phyloP scores from a whole-genome alignment of 176 grass and related monocot genomes.

The Pontederia paniculata region DNA sequence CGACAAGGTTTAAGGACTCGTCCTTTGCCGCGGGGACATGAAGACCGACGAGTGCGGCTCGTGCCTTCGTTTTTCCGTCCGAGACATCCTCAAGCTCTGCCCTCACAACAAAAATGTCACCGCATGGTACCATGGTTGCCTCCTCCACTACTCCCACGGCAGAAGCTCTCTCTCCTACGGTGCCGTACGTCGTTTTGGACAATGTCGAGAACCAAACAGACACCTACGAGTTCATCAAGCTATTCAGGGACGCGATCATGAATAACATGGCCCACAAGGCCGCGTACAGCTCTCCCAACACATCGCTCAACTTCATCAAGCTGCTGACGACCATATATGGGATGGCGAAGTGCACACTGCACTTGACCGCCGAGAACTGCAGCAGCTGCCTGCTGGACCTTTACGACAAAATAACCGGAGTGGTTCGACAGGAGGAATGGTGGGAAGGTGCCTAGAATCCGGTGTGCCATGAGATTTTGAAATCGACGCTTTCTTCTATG shows the following conservation, averaged over 20 bases:
- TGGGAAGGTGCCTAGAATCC: slow-evolving; percentile 31
- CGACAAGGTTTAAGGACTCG: slow-evolving; percentile 26
- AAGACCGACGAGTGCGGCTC: no score
- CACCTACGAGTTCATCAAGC: slow-evolving; percentile 27
- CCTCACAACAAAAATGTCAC: no score
- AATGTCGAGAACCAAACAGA: slow-evolving; percentile 33
- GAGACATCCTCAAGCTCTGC: no score
- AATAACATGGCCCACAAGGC: slow-evolving; percentile 40
- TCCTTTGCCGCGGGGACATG: background rate
- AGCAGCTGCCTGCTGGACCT: slow-evolving; percentile 3
- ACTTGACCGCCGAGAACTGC: background rate
- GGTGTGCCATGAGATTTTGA: slow-evolving; percentile 40
- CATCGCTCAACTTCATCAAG: slow-evolving; percentile 32
- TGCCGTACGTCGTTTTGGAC: background rate
- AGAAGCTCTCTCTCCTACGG: slow-evolving; percentile 11
- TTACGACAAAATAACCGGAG: background rate
- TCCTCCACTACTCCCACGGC: slow-evolving; percentile 33
- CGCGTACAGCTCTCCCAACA: slow-evolving; percentile 18
- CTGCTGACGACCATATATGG: slow-evolving; percentile 11
- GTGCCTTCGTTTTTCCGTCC: no score
- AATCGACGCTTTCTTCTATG: slow-evolving; percentile 30
- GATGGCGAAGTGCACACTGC: background rate
- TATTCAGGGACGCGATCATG: background rate
- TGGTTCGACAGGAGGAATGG: slow-evolving; percentile 31
- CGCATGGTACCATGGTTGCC: slow-evolving; percentile 41